Evolutionary conservation across 306 rosid genomes (phyloP).

Genomic region (Hippophae gyantsensis): DNA sequence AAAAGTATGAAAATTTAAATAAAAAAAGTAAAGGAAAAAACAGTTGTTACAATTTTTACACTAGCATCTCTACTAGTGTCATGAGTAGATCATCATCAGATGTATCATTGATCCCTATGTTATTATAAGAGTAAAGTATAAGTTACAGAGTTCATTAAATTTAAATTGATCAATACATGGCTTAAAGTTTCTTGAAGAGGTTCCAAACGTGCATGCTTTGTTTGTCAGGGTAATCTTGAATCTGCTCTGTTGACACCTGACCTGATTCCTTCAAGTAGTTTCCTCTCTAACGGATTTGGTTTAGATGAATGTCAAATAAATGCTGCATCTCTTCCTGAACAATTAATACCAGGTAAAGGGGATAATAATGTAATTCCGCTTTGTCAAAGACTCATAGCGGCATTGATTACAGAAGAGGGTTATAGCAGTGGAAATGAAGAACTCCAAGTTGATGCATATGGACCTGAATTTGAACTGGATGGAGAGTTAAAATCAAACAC

Average conservation of each 20-base stretch:
- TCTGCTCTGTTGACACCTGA: constrained; percentile 27
- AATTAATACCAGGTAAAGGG: constrained; percentile 34
- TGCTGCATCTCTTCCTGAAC: constrained; percentile 35
- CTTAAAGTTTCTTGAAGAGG: constrained; percentile 5
- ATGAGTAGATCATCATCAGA: not conserved
- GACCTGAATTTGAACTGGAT: constrained; percentile 52
- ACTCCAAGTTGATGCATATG: constrained; percentile 42
- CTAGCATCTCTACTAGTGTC: no score
- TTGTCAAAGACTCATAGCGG: constrained; percentile 80
- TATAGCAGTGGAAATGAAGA: constrained; percentile 52
- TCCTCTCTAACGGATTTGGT: constrained; percentile 45
- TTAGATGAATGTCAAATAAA: constrained; percentile 25
- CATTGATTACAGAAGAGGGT: constrained; percentile 83
- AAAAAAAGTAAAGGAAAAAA: no score
- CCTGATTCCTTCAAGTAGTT: constrained; percentile 37
- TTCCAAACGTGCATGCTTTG: constrained; percentile 10
- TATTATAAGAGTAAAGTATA: not conserved
- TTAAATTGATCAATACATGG: not conserved
- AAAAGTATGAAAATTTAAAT: not conserved
- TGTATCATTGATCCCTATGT: not conserved
- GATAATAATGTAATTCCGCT: constrained; percentile 59
- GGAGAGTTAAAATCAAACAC: constrained; percentile 49
- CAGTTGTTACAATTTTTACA: no score
- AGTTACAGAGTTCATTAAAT: constrained; percentile 7
- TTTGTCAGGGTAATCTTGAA: constrained; percentile 57